phyloP scores from a whole-genome alignment of 768 basidiomycete genomes.

The Suillus hirtellus region DNA sequence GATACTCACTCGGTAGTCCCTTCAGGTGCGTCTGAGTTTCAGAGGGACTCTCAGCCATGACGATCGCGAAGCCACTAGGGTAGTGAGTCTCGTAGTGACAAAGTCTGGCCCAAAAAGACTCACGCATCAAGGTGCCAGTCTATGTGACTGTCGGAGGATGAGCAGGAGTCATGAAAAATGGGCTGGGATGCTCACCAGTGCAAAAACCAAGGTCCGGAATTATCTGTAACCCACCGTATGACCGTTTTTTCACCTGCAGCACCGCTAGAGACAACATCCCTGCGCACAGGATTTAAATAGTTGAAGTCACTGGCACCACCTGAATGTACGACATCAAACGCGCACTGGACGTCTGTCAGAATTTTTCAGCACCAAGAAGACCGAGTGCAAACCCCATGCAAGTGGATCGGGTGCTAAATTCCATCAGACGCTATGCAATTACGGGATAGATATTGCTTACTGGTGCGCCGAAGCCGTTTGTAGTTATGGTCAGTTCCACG shows the following conservation, averaged over 20 bases:
- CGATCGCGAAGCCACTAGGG: conserved; percentile 28
- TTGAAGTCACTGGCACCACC: conserved; percentile 31
- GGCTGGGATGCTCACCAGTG: conserved; percentile 32
- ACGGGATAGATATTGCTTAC: not conserved
- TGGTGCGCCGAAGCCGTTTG: not conserved
- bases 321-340: conserved; percentile 27
- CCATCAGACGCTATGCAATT: not conserved
- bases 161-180: conserved; percentile 1
- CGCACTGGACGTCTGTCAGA: not conserved
- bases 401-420: not conserved
- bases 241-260: conserved; percentile 42
- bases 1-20: conserved; percentile 17
- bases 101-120: conserved; percentile 2
- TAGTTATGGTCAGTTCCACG: conserved; percentile 25
- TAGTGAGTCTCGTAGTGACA: not conserved
- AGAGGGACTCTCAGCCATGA: conserved; percentile 26
- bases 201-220: conserved; percentile 59
- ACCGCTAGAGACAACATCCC: conserved; percentile 31
- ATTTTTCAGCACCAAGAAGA: not conserved
- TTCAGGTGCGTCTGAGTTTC: conserved; percentile 19
- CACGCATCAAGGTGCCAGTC: conserved; percentile 31
- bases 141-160: conserved; percentile 22
- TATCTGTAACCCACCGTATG: conserved; percentile 62
- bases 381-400: not conserved
- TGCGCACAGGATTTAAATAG: conserved; percentile 38